These are phyloP conservation scores for Neurospora sp. DNA, from an alignment of 495 filamentous ascomycete genomes.

Conservation along the genomic window DNA sequence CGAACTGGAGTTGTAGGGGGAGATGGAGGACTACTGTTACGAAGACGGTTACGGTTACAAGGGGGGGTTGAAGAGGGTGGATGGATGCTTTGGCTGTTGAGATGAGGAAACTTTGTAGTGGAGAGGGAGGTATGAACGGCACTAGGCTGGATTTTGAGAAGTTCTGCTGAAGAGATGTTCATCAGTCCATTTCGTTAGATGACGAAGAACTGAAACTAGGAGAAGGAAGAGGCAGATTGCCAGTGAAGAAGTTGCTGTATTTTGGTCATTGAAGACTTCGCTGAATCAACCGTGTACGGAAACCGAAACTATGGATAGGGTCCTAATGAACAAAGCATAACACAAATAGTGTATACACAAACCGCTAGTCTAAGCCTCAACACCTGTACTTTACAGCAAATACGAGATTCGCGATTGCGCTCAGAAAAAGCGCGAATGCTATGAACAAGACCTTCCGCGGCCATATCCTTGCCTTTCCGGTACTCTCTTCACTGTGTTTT, in stretches of 20 bases:
- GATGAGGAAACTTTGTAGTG: neutral
- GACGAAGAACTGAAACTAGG: neutral
- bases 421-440: neutral
- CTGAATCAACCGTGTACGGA: neutral
- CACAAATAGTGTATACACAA: neutral
- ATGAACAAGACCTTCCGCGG: neutral
- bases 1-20: neutral
- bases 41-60: neutral
- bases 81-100: neutral
- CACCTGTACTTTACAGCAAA: neutral
- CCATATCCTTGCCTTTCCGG: neutral
- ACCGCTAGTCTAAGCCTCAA: neutral
- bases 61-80: neutral
- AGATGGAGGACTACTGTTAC: neutral
- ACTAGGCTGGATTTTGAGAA: neutral
- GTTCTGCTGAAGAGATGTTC: neutral
- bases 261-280: neutral
- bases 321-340: neutral
- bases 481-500: neutral
- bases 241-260: neutral
- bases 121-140: neutral
- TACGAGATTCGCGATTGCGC: neutral
- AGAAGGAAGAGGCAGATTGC: neutral
- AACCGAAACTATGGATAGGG: neutral
- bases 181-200: neutral